Percentiles rank a stretch among this genome's conserved stretches.
These are phyloP conservation scores for Meripilus lineatus DNA, from an alignment of 1,284 basidiomycete species.

Conservation along the genomic window DNA sequence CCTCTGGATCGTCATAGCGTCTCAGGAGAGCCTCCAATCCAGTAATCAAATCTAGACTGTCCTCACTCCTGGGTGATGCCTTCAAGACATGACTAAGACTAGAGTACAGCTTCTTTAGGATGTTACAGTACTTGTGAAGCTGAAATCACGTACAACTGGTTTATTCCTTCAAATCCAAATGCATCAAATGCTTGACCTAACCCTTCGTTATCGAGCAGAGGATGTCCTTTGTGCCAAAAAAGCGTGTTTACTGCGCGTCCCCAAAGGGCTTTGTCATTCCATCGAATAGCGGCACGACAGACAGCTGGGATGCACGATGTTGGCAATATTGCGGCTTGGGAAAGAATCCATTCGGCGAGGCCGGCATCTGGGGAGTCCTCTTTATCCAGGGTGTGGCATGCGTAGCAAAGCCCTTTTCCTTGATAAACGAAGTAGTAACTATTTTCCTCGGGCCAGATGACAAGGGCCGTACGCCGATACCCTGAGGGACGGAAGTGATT, in stretches of 20 bases:
- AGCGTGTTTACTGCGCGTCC: neutral
- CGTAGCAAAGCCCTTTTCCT: slow-evolving; percentile 3
- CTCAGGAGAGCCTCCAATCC: too few species aligned
- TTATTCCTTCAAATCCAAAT: too few species aligned
- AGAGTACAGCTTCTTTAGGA: too few species aligned
- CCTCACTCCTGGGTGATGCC: too few species aligned
- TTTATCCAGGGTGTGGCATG: slow-evolving; percentile 2
- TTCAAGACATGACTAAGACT: too few species aligned
- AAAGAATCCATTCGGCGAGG: slow-evolving; percentile 10
- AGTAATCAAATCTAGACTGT: too few species aligned
- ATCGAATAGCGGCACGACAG: neutral
- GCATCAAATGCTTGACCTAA: too few species aligned
- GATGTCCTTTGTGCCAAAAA: too few species aligned
- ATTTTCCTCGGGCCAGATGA: slow-evolving; percentile 28
- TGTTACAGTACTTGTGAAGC: too few species aligned
- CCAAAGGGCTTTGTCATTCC: slow-evolving; percentile 6
- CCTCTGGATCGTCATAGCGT: too few species aligned
- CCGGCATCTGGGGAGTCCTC: slow-evolving; percentile 3
- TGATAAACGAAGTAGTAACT: slow-evolving; percentile 8
- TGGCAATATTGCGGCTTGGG: neutral
- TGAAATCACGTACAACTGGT: too few species aligned
- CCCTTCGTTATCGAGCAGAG: too few species aligned
- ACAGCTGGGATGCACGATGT: neutral
- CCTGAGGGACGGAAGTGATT: slow-evolving; percentile 19
- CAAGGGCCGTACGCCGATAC: slow-evolving; percentile 38